A percentile compares a stretch with the other conserved stretches of the same genome.
Evolutionary conservation across 2,329 filamentous ascomycete species (phyloP).

Genomic region (Alternaria viburni): DNA sequence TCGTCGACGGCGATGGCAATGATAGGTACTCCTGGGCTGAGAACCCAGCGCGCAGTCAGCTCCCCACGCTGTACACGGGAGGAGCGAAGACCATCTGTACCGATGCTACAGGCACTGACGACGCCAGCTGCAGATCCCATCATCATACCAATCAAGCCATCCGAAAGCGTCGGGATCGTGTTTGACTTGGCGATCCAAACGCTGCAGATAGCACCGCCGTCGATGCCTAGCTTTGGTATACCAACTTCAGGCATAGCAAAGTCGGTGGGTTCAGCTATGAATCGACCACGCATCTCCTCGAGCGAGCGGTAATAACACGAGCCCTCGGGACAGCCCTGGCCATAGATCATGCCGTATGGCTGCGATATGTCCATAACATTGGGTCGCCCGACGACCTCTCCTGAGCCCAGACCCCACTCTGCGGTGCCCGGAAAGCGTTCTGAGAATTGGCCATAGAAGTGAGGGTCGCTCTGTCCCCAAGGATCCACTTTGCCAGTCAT

Average conservation of each 20-base stretch:
- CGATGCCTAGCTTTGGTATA: constrained; percentile 75
- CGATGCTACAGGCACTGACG: constrained; percentile 80
- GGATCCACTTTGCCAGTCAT: constrained; percentile 75
- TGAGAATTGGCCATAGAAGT: constrained; percentile 76
- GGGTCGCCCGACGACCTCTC: constrained; percentile 74
- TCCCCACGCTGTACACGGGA: constrained; percentile 74
- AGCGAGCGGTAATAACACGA: constrained; percentile 77
- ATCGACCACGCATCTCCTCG: constrained; percentile 77
- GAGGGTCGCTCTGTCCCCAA: constrained; percentile 81
- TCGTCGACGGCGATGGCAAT: constrained; percentile 85
- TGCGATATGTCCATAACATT: constrained; percentile 94
- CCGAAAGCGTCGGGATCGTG: constrained; percentile 72
- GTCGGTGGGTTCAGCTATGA: constrained; percentile 68
- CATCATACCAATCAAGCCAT: constrained; percentile 81
- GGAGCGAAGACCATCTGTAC: constrained; percentile 64
- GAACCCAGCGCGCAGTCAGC: constrained; percentile 83
- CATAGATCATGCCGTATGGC: constrained; percentile 80
- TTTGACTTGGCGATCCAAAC: constrained; percentile 91
- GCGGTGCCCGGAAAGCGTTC: constrained; percentile 76
- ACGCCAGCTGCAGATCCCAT: constrained; percentile 84
- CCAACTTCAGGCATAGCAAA: constrained; percentile 70
- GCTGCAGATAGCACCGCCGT: constrained; percentile 74
- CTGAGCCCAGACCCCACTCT: constrained; percentile 79
- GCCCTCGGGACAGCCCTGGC: constrained; percentile 85
- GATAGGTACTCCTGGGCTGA: constrained; percentile 93